Percentiles rank a stretch among this genome's conserved stretches.
Conservation (phyloP, 169 alveolate genomes). For the Cryptosporidium muris region DNA sequence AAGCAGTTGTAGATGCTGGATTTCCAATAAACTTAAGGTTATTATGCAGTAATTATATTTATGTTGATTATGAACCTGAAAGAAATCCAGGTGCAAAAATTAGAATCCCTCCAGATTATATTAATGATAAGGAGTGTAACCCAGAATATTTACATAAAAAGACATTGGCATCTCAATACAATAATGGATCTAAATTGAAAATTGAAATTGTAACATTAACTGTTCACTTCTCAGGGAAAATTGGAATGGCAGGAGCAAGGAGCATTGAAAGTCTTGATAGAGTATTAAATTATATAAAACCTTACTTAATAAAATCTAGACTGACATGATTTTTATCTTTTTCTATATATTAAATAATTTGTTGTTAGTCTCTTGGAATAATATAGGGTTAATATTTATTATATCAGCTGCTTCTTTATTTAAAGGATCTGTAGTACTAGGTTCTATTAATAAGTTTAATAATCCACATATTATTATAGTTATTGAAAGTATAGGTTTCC, state of each 20-base stretch:
- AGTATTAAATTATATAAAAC: conserved; percentile 40
- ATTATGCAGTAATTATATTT: conserved; percentile 23
- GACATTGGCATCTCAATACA: conserved; percentile 25
- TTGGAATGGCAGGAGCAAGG: conserved; percentile 69
- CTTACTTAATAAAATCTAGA: conserved; percentile 43
- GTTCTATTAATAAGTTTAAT: conserved; percentile 83
- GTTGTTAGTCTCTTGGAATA: conserved; percentile 36
- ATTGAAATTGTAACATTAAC: conserved; percentile 63
- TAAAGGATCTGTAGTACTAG: conserved; percentile 88
- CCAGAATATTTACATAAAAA: conserved; percentile 54
- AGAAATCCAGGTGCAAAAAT: conserved; percentile 68
- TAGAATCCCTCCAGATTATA: conserved; percentile 44
- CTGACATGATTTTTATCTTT: conserved; percentile 11
- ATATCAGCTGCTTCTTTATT: conserved; percentile 73
- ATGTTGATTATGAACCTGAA: conserved; percentile 66
- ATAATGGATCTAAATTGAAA: not conserved
- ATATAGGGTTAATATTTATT: conserved; percentile 1
- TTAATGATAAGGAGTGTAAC: conserved; percentile 16
- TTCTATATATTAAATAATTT: not conserved
- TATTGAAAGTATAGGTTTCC: conserved; percentile 90
- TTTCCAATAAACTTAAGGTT: conserved; percentile 63
- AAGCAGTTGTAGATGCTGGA: conserved; percentile 65
- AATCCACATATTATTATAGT: conserved; percentile 88
- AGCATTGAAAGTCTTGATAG: conserved; percentile 25
- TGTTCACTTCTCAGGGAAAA: conserved; percentile 62